Evolutionary conservation across 306 rosid genomes (phyloP), one percentile per base, ranked within the genome.

Genomic region (Erythrophleum fordii): DNA sequence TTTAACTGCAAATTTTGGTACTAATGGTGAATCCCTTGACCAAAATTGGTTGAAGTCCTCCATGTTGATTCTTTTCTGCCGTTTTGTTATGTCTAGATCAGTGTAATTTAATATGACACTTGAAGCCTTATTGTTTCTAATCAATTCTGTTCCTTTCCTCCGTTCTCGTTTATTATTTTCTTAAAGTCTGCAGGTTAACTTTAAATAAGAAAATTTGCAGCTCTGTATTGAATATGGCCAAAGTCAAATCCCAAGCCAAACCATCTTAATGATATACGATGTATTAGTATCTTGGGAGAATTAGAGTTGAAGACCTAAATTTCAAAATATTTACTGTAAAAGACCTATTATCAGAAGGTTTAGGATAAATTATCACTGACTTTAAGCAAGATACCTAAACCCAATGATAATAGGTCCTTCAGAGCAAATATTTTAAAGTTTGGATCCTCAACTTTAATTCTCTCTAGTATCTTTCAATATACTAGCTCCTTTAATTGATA

Each of bases 151-250:
- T 37, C 20, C 44, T 20, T 76, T 76, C 26, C 18, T 71, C 51
- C 17, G 23, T 14, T 61, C 75, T 65, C 28, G 13, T 20, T 74
- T 48, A 26, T 18, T 79, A 37, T 69, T 69, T 84, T 31, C 65
- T 31, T 58, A 16, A 48, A 69, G 39, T 48, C 31, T 42, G 26
- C 41, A 25, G 10, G 34, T 78, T 56, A 62, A 74, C 66, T 26
- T 76, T 70, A 69, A 34, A 41, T 60, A 35, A 16, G 49, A 65
- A 46, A 45, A 23, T 49, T 60, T 80, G 28, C 11, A 22, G 4
- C n/a, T n/a, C 53, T 58, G 11, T 69, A 69, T 55, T 84, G 17
- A 31, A 51, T 29, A 56, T 34, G 73, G n/a, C n/a, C n/a, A n/a
- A n/a, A n/a, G n/a, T n/a, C n/a, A 31, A 31, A 31, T 34, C 73